Evolutionary conservation across 2,329 filamentous ascomycete genomes (phyloP), one percentile per base, ranked within the genome.

Genomic region (Talaromyces sp.): DNA sequence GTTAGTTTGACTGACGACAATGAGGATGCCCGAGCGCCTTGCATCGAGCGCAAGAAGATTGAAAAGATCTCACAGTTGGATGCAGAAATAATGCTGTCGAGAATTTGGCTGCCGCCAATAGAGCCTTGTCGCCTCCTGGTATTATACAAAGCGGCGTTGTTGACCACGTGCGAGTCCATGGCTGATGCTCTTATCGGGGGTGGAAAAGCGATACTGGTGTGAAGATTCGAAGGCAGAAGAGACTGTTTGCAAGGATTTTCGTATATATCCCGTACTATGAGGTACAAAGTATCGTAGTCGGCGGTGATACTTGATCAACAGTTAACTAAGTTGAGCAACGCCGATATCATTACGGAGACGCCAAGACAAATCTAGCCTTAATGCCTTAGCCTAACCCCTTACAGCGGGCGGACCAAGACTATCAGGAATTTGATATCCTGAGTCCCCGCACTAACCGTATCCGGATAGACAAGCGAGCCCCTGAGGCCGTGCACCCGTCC

Each of bases 41-140:
- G 33, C 33, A 10, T 16, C 24, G 1, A n/a, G 45, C 33, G 27
- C 54, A 13, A 14, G n/a, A 11, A 41, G 33, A 22, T 3, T 11
- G 8, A 27, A 13, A 13, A 11, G 8, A 22, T 79, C 87, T 70
- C 82, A 97, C 94, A 99, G 84, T 99, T 99, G 72, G 93, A 95
- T 73, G 90, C 92, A 75, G 96, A 91, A 77, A 97, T 93, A 74
- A 99, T 97, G 81, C 90, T 95, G 81, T 98, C 94, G 79, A 98
- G 85, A 77, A 98, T 89, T 71, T 87, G 83, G 16, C 84, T 84
- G 70, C 85, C 85, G 67, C 85, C 83, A 70, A 76, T 74, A 52
- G 77, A 78, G 61, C 72, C 77, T 65, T 78, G 75, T 66, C 80
- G 76, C 68, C 79, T 74, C 65, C 79, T 73, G 66, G 77, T 77